Evolutionary conservation across 176 grass and related monocot species (phyloP), one percentile per base, ranked within the genome.

Genomic region (Rhipidocladum racemiflorum): DNA sequence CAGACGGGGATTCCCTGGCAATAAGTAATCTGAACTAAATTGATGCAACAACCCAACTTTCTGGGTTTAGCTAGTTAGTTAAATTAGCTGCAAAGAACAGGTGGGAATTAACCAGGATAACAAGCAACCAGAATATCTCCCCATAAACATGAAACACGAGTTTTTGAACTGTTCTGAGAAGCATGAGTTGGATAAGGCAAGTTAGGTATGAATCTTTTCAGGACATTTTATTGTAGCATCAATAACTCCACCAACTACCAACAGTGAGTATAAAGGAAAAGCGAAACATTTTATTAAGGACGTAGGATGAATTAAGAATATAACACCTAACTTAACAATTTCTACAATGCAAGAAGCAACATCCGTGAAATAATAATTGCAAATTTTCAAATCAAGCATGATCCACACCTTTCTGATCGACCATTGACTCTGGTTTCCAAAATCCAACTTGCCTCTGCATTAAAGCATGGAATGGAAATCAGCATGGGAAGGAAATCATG

Each of bases 391-490:
- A 56, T 39, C 4, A 75, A 29, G 69, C 51, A 82, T 75, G 79
- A 35, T 53, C 51, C 78, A 24, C 81, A 86, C 88, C 88, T 79
- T 79, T 81, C 50, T 76, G 48, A 61, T 80, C 65, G 62, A 82
- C 55, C 49, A 68, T 48, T 51, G 91, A 91, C 64, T 86, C 88
- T 25, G 83, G 57, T 77, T 91, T 88, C 88, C 85, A 94, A 64
- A 94, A 84, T 34, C 88, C 83, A 59, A 88, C 50, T 80, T 86
- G 79, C 53, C 79, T 86, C 91, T 86, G 76, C 34, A 67, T 15
- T 64, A 53, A 79, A 79, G 38, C 34, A 57, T 74, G 57, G 17
- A 63, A 73, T 43, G 9, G 44, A 50, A 51, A 51, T 51, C 51
- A 80, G 4, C 27, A 74, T 66, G 43, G 76, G 38, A 46, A 74